Conservation (phyloP, 2,329 filamentous ascomycete species). For the Fusarium sp. region DNA sequence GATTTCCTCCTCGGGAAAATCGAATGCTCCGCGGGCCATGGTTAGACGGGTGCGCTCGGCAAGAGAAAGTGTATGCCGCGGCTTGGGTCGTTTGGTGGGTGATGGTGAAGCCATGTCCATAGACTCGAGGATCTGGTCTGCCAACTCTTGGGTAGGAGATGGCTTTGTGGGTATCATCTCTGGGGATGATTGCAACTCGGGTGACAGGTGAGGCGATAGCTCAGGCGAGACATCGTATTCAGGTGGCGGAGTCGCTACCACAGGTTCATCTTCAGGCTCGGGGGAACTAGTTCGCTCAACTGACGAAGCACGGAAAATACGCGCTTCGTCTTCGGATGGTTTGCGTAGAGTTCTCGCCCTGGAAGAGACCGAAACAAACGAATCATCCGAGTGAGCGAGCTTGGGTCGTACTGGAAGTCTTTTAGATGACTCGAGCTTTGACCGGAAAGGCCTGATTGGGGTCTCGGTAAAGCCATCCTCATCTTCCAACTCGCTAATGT, state of each 20-base stretch:
- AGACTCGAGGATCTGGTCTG: slow-evolving; percentile 65
- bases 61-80: slow-evolving; percentile 68
- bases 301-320: slow-evolving; percentile 31
- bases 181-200: slow-evolving; percentile 20
- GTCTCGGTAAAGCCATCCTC: slow-evolving; percentile 44
- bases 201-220: slow-evolving; percentile 13
- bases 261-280: slow-evolving; percentile 33
- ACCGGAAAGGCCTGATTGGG: slow-evolving; percentile 41
- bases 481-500: slow-evolving; percentile 62
- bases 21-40: slow-evolving; percentile 70
- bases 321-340: slow-evolving; percentile 32
- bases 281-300: slow-evolving; percentile 34
- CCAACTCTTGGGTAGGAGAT: slow-evolving; percentile 56
- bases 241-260: slow-evolving; percentile 21
- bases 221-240: slow-evolving; percentile 20
- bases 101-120: slow-evolving; percentile 66
- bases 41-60: slow-evolving; percentile 83
- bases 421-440: slow-evolving; percentile 29
- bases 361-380: slow-evolving; percentile 35
- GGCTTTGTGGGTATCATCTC: slow-evolving; percentile 19
- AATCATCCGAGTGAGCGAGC: slow-evolving; percentile 38
- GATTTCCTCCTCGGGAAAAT: slow-evolving; percentile 46
- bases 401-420: slow-evolving; percentile 43
- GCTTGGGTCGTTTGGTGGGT: slow-evolving; percentile 59
- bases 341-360: slow-evolving; percentile 33